These are phyloP conservation scores for Kokia cookei DNA, from an alignment of 441 rosid genomes.

Conservation along the genomic window DNA sequence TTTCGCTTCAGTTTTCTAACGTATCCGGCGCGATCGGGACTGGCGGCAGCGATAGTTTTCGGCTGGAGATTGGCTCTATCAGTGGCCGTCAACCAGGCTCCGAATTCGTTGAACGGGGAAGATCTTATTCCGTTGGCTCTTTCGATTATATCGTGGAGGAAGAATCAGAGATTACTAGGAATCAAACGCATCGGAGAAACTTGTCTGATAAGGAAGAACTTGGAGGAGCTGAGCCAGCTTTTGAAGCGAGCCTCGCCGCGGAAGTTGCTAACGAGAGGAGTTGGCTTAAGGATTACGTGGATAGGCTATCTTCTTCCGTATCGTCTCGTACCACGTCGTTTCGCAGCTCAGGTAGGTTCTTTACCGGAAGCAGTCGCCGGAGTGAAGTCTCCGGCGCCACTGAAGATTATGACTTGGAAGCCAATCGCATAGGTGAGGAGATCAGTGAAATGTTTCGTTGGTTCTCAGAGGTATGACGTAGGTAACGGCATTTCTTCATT, in stretches of 20 bases:
- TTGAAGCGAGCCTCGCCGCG: conserved; percentile 40
- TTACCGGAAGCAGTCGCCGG: conserved; percentile 74
- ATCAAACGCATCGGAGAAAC: conserved; percentile 34
- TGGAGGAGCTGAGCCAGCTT: conserved; percentile 8
- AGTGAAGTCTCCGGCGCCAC: conserved; percentile 30
- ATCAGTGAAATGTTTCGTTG: conserved; percentile 84
- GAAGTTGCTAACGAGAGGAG: conserved; percentile 53
- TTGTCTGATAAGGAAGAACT: conserved; percentile 51
- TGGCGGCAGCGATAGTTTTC: conserved; percentile 49
- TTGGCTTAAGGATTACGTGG: conserved; percentile 81
- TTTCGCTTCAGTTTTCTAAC: conserved; percentile 16
- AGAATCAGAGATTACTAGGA: conserved; percentile 50
- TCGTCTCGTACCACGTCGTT: conserved; percentile 71
- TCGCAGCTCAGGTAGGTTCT: conserved; percentile 76
- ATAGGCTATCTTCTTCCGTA: conserved; percentile 55
- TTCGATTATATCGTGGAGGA: conserved; percentile 75
- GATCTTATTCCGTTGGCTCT: conserved; percentile 78
- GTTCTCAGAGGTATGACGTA: conserved; percentile 68
- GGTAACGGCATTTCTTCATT: background rate
- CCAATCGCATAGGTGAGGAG: conserved; percentile 63
- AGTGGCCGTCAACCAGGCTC: conserved; percentile 43
- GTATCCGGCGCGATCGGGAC: conserved; percentile 1
- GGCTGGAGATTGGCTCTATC: conserved; percentile 81
- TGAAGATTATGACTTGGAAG: conserved; percentile 62
- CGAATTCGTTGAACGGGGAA: conserved; percentile 25